These are phyloP conservation scores for Colletotrichum tofieldiae DNA, from an alignment of 2,329 filamentous ascomycete genomes.

Conservation along the genomic window DNA sequence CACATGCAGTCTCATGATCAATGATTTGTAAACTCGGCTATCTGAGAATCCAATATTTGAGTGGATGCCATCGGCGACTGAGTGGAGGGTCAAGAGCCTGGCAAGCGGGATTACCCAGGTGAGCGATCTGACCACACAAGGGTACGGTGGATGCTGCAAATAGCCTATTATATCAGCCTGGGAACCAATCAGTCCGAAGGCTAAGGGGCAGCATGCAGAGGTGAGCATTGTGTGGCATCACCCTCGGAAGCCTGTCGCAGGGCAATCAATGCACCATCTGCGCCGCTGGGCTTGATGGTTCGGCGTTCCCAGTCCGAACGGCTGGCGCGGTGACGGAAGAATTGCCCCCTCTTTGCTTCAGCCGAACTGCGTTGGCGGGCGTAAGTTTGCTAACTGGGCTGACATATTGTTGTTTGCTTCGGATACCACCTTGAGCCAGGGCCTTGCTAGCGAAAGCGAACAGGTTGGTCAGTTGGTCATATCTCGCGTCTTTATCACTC, in stretches of 20 bases:
- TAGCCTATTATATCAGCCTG: no score
- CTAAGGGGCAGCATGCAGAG: not conserved
- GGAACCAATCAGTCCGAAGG: not conserved
- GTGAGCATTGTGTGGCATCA: not conserved
- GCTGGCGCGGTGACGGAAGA: not conserved
- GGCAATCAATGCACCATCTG: not conserved
- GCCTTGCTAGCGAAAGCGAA: not conserved
- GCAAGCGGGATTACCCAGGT: no score
- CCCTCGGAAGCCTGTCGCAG: not conserved
- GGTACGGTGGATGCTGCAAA: not conserved
- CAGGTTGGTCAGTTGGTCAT: not conserved
- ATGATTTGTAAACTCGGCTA: no score
- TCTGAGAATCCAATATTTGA: no score
- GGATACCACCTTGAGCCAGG: not conserved
- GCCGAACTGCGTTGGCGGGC: not conserved
- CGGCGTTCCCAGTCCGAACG: not conserved
- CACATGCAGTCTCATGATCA: no score
- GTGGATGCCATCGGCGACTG: no score
- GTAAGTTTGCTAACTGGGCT: not conserved
- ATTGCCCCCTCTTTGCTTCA: not conserved
- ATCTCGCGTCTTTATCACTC: not conserved
- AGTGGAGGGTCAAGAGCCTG: no score
- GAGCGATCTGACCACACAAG: no score
- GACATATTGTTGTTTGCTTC: not conserved
- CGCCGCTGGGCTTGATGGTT: not conserved